These are phyloP conservation scores for Samsoniella hepiali DNA, from an alignment of 2,329 filamentous ascomycete genomes.

Conservation along the genomic window DNA sequence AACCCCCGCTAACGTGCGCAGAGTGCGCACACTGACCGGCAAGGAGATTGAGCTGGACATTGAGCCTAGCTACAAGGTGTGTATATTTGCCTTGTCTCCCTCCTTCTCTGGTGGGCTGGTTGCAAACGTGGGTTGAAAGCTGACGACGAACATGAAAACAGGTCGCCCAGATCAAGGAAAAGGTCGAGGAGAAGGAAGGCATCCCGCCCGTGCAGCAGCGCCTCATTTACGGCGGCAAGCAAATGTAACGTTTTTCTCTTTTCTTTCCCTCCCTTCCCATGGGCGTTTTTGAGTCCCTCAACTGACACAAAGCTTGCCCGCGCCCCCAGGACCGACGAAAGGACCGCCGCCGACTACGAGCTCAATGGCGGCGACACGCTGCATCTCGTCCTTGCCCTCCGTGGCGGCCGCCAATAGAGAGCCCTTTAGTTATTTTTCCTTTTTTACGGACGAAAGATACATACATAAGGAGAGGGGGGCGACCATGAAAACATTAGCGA, in stretches of 20 bases:
- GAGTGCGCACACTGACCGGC: slow-evolving; percentile 94
- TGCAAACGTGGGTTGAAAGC: background rate
- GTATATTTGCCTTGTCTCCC: slow-evolving; percentile 8
- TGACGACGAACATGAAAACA: slow-evolving; percentile 33
- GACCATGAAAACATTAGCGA: slow-evolving; percentile 1
- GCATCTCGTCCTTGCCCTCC: slow-evolving; percentile 90
- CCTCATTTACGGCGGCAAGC: slow-evolving; percentile 94
- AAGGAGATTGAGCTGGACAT: slow-evolving; percentile 99
- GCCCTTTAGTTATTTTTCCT: background rate
- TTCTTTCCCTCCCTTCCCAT: background rate
- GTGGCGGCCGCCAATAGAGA: slow-evolving; percentile 59
- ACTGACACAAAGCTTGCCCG: background rate
- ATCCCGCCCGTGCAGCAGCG: slow-evolving; percentile 97
- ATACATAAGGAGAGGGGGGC: background rate
- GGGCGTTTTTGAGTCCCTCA: background rate
- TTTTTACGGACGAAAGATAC: background rate
- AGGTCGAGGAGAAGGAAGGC: slow-evolving; percentile 97
- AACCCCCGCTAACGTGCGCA: slow-evolving; percentile 36
- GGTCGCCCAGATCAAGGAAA: slow-evolving; percentile 97
- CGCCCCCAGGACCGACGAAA: slow-evolving; percentile 77
- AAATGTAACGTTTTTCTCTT: slow-evolving; percentile 63
- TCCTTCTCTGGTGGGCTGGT: background rate
- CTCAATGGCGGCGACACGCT: slow-evolving; percentile 90
- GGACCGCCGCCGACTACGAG: slow-evolving; percentile 84
- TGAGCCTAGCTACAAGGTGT: slow-evolving; percentile 87